Conservation (phyloP, 805 yeast genomes). For the Kodamaea sagamina region DNA sequence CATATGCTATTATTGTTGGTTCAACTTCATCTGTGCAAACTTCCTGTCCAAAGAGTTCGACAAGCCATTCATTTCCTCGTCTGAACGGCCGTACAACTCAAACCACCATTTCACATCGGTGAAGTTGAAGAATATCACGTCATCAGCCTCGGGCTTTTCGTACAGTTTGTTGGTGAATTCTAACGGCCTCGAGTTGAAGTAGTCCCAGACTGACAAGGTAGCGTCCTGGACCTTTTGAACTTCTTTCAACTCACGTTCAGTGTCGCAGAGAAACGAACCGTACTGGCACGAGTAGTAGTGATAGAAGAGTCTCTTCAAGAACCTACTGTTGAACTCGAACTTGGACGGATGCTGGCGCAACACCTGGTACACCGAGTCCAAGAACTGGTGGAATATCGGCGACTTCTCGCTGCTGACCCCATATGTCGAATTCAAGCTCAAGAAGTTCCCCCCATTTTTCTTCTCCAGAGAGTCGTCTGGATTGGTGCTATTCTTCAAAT, state of each 20-base stretch:
- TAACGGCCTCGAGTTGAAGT: slow-evolving; percentile 69
- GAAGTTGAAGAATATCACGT: slow-evolving; percentile 60
- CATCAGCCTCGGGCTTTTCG: slow-evolving; percentile 24
- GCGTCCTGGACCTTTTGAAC: slow-evolving; percentile 38
- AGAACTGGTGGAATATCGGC: slow-evolving; percentile 91
- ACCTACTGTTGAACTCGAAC: slow-evolving; percentile 89
- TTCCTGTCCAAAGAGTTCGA: slow-evolving; percentile 42
- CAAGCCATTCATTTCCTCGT: slow-evolving; percentile 52
- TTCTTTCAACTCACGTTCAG: slow-evolving; percentile 59
- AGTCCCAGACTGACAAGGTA: slow-evolving; percentile 91
- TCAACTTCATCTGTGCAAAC: slow-evolving; percentile 38
- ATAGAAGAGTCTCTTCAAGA: slow-evolving; percentile 78
- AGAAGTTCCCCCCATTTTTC: slow-evolving; percentile 21
- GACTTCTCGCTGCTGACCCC: slow-evolving; percentile 50
- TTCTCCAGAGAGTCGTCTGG: slow-evolving; percentile 23
- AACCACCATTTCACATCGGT: slow-evolving; percentile 83
- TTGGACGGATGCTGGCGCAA: slow-evolving; percentile 64
- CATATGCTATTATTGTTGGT: neutral
- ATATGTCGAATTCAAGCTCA: slow-evolving; percentile 35
- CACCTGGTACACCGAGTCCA: slow-evolving; percentile 86
- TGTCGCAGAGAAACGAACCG: slow-evolving; percentile 82
- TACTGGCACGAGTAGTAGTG: slow-evolving; percentile 93
- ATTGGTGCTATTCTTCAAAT: slow-evolving; percentile 41
- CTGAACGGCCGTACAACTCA: slow-evolving; percentile 75
- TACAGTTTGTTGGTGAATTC: slow-evolving; percentile 67